Conservation (phyloP, 805 yeast genomes). For the Ogataea zsoltii region DNA sequence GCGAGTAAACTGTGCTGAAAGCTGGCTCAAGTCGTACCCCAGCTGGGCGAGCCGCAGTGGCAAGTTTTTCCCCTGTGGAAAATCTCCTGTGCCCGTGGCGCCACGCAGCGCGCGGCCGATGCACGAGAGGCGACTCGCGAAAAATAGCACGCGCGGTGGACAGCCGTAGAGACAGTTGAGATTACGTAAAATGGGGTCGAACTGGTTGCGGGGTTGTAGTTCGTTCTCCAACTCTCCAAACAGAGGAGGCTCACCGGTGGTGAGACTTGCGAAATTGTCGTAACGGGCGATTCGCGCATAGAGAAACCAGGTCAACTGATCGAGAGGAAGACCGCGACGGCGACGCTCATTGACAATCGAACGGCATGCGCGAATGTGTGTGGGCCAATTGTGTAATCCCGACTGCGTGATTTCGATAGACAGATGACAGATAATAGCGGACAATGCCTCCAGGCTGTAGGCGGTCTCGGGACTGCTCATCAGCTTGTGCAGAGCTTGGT, state of each 20-base stretch:
- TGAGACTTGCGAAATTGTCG: slow-evolving; percentile 13
- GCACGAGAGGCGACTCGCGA: slow-evolving; percentile 7
- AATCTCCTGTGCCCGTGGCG: neutral
- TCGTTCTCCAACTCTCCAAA: slow-evolving; percentile 8
- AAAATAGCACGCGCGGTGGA: slow-evolving; percentile 8
- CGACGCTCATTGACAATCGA: slow-evolving; percentile 10
- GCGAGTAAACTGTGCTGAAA: slow-evolving; percentile 2
- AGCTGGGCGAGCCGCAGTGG: slow-evolving; percentile 2
- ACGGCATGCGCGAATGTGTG: slow-evolving; percentile 11
- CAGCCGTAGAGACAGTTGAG: slow-evolving; percentile 10
- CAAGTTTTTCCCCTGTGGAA: too few species aligned
- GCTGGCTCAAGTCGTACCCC: slow-evolving; percentile 5
- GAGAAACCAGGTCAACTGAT: slow-evolving; percentile 13
- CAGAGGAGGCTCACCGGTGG: slow-evolving; percentile 12
- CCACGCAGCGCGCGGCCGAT: slow-evolving; percentile 5
- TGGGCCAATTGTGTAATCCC: slow-evolving; percentile 12
- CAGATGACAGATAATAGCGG: slow-evolving; percentile 12
- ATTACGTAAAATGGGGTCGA: slow-evolving; percentile 7
- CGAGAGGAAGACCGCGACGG: neutral
- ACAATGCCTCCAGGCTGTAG: slow-evolving; percentile 11
- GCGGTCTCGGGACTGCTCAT: slow-evolving; percentile 9
- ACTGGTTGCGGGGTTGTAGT: slow-evolving; percentile 1
- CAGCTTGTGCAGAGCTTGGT: slow-evolving; percentile 5
- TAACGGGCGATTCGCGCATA: slow-evolving; percentile 11
- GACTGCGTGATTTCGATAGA: slow-evolving; percentile 13